phyloP scores from a whole-genome alignment of 805 yeast species.

The Komagataella mondaviorum region DNA sequence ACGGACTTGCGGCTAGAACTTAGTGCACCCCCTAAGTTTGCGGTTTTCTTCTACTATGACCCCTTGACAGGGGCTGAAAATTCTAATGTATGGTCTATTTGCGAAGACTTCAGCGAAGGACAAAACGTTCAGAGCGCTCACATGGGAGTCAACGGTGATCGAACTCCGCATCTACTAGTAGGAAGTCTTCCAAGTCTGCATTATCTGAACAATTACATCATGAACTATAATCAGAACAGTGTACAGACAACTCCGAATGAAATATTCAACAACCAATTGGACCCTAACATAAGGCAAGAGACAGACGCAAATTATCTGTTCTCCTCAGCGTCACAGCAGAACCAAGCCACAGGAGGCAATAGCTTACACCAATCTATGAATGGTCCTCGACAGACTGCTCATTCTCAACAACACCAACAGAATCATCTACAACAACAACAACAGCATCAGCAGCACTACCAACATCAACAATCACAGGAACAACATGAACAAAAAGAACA shows the following conservation, averaged over 20 bases:
- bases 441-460: conserved; percentile 6
- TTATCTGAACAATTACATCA: conserved; percentile 17
- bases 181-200: conserved; percentile 28
- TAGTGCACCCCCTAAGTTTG: conserved; percentile 57
- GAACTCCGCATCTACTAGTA: conserved; percentile 55
- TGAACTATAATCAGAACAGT: neutral
- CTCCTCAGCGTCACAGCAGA: neutral
- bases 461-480: conserved; percentile 2
- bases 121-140: conserved; percentile 66
- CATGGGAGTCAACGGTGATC: conserved; percentile 41
- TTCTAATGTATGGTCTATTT: conserved; percentile 62
- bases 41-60: conserved; percentile 56
- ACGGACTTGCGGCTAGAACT: conserved; percentile 17
- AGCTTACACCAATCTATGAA: neutral
- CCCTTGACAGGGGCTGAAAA: conserved; percentile 28
- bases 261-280: neutral
- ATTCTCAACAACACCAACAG: neutral
- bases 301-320: neutral
- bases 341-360: neutral
- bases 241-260: neutral
- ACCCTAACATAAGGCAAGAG: neutral
- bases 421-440: conserved; percentile 4
- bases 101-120: conserved; percentile 77
- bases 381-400: neutral
- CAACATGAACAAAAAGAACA: conserved; percentile 2